Base-by-base conservation (phyloP, 805 yeast species). In the Maudiozyma serrabonitensis region DNA sequence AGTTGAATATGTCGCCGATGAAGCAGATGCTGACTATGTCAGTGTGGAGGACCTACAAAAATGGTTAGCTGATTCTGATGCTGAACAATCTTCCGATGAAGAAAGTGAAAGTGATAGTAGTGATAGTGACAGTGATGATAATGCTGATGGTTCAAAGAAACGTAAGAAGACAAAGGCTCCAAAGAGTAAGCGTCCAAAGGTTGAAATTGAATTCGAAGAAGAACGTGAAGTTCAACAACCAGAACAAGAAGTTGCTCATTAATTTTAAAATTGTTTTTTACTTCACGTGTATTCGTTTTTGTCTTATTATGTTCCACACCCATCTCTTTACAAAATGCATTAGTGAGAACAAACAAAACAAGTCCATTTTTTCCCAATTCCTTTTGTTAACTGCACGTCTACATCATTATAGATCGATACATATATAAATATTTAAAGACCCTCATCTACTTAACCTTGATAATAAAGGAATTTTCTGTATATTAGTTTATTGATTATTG, bases 41-140 rank as follows among this genome's bases (percentile, higher is more conserved):
- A 97, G 93, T 63, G 79, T 91, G 72, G 97, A 90, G 71, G 96
- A 91, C 59, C 72, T 90, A 56, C 93, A 90, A 68, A 82, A 80
- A 68, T 91, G 97, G 97, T 72, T 85, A 47, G 87, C 67, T 43
- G 83, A 78, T 32, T 66, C 74, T 40, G 81, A 69, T 37, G 61
- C 59, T 6, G 69, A 63, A 40, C 63, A 55, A 43, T 58, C 58
- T 11, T 64, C 61, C 12, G 57, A 59, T 35, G 64, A 70, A n/a
- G 59, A 60, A 39, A 66, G 62, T 45, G 53, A 50, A 7, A 44
- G 47, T 16, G 50, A 48, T 35, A 60, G 60, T 25, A 68, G 66
- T 46, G 73, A 66, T 32, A 72, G 68, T 3, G 76, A 69, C 15
- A 56, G 60, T 39, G 65, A 65, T 43, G 72, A 66, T n/a, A 71